phyloP scores from a whole-genome alignment of 495 filamentous ascomycete genomes.

The Xylaria venustula region DNA sequence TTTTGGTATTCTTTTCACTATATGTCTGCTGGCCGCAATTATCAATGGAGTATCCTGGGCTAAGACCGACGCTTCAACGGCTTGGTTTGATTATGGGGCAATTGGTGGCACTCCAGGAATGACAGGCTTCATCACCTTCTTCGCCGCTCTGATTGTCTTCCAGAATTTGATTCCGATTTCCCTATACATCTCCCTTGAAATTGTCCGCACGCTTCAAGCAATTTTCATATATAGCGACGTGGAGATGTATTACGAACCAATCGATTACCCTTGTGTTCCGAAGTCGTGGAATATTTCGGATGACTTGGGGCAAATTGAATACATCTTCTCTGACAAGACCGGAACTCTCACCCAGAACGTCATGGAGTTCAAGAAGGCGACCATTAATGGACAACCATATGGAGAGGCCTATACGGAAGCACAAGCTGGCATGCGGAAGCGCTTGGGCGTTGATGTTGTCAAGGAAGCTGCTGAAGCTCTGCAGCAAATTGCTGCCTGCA shows the following conservation, averaged over 20 bases:
- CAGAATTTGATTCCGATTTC: conserved; percentile 99
- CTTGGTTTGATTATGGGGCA: conserved; percentile 84
- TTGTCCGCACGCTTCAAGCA: conserved; percentile 88
- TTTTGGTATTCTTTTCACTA: conserved; percentile 82
- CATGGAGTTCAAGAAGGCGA: conserved; percentile 99
- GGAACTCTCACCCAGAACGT: conserved; percentile 98
- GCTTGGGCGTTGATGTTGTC: conserved; percentile 82
- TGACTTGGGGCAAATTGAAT: conserved; percentile 97
- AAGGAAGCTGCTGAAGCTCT: conserved; percentile 69
- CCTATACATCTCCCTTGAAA: conserved; percentile 95
- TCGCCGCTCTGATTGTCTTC: conserved; percentile 89
- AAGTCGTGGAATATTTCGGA: conserved; percentile 99
- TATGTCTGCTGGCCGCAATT: conserved; percentile 86
- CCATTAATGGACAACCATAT: conserved; percentile 90
- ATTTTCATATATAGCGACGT: conserved; percentile 97
- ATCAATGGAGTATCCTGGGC: conserved; percentile 82
- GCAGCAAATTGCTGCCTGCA: conserved; percentile 77
- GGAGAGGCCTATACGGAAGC: conserved; percentile 98
- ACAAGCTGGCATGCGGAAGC: conserved; percentile 89
- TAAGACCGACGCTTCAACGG: conserved; percentile 66
- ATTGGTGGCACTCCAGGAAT: conserved; percentile 74
- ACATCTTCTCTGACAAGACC: conserved; percentile 99
- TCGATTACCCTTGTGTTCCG: conserved; percentile 92
- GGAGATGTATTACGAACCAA: conserved; percentile 92
- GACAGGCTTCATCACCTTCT: conserved; percentile 94